Percentiles rank a stretch among this genome's conserved stretches.
Conservation (phyloP, 768 basidiomycete genomes). For the Tylopilus vinaceipallidus region DNA sequence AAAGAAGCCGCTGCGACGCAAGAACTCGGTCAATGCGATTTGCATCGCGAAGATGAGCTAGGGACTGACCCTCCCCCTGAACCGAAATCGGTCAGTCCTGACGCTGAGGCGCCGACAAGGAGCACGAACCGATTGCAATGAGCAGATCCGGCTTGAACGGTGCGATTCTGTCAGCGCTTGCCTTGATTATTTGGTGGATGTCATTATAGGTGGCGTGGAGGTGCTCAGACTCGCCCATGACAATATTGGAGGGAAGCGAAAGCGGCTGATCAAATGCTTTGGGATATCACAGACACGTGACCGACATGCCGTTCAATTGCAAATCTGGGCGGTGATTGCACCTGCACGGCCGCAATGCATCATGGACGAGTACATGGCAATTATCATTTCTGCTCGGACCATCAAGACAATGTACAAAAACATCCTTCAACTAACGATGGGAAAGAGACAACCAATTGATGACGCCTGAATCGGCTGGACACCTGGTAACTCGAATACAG, state of each 20-base stretch:
- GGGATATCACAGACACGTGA: slow-evolving; percentile 23
- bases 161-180: slow-evolving; percentile 63
- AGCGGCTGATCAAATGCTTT: no score
- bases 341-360: no score
- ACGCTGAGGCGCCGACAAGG: neutral
- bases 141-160: slow-evolving; percentile 86
- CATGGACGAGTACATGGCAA: no score
- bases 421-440: no score
- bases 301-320: no score
- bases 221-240: slow-evolving; percentile 51
- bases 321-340: no score
- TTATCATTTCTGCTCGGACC: no score
- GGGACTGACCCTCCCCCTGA: slow-evolving; percentile 77
- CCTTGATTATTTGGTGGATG: slow-evolving; percentile 84
- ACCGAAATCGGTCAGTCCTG: slow-evolving; percentile 1
- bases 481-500: no score
- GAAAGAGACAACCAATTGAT: no score
- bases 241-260: neutral
- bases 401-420: no score
- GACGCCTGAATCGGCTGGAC: no score
- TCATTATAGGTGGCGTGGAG: slow-evolving; percentile 85
- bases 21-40: slow-evolving; percentile 13
- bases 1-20: slow-evolving; percentile 76
- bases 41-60: slow-evolving; percentile 10
- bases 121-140: slow-evolving; percentile 72